phyloP scores from a whole-genome alignment of 805 yeast species.

The Kodamaea laetipori region DNA sequence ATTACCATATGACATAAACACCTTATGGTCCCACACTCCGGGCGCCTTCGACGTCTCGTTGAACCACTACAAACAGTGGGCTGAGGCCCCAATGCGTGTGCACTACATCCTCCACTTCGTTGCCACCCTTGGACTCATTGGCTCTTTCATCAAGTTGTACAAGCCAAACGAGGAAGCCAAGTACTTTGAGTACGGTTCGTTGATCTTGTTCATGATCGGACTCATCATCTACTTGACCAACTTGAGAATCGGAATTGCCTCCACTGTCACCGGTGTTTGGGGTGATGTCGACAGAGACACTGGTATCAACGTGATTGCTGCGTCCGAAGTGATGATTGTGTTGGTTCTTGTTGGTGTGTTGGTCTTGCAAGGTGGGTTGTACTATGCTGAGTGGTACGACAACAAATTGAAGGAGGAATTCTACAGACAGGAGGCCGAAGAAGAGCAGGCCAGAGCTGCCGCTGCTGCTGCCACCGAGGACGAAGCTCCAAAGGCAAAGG shows the following conservation, averaged over 20 bases:
- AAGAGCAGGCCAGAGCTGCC: slow-evolving; percentile 17
- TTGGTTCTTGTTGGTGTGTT: slow-evolving; percentile 76
- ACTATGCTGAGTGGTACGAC: slow-evolving; percentile 76
- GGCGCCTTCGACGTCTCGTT: slow-evolving; percentile 62
- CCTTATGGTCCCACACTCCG: slow-evolving; percentile 62
- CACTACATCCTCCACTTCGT: slow-evolving; percentile 65
- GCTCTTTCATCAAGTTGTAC: slow-evolving; percentile 75
- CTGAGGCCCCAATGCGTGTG: slow-evolving; percentile 58
- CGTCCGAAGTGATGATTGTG: slow-evolving; percentile 77
- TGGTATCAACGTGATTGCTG: slow-evolving; percentile 90
- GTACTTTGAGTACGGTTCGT: slow-evolving; percentile 86
- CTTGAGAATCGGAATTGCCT: slow-evolving; percentile 73
- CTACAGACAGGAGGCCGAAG: slow-evolving; percentile 28
- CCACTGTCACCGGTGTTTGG: slow-evolving; percentile 77
- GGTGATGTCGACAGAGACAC: slow-evolving; percentile 88
- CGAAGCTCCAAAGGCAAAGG: slow-evolving; percentile 9
- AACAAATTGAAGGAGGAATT: slow-evolving; percentile 35
- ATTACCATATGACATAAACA: slow-evolving; percentile 76
- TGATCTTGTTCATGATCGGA: slow-evolving; percentile 71
- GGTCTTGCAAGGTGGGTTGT: slow-evolving; percentile 82
- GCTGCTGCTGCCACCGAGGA: slow-evolving; percentile 6
- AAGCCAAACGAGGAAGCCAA: slow-evolving; percentile 85
- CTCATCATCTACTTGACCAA: slow-evolving; percentile 84
- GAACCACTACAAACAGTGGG: slow-evolving; percentile 75
- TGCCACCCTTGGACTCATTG: slow-evolving; percentile 65